phyloP scores from a whole-genome alignment of 441 rosid species.

The Macaranga tanarius region DNA sequence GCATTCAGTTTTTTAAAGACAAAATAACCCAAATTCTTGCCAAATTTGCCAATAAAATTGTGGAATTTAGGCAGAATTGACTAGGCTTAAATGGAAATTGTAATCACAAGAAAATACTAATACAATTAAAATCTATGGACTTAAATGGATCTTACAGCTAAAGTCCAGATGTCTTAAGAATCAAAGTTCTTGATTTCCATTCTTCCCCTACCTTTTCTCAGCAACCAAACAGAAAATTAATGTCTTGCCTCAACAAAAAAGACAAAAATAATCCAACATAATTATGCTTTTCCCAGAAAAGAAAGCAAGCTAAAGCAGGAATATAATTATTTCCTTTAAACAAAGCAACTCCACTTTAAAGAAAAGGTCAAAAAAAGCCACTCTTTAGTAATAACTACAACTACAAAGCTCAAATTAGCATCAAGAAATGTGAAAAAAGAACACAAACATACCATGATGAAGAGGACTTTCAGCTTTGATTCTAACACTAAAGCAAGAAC shows the following conservation, averaged over 20 bases:
- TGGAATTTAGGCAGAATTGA: not conserved
- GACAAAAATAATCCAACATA: slow-evolving; percentile 6
- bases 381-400: not conserved
- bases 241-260: not conserved
- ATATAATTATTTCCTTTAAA: not conserved
- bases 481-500: slow-evolving; percentile 78
- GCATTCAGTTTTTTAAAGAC: not conserved
- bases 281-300: not conserved
- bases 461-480: slow-evolving; percentile 58
- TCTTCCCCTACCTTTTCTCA: slow-evolving; percentile 9
- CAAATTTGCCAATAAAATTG: not conserved
- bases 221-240: slow-evolving; percentile 20
- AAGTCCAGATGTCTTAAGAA: not conserved
- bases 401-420: slow-evolving; percentile 12
- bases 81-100: too few relatives aligned
- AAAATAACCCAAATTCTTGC: not conserved
- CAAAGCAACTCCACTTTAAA: slow-evolving; percentile 5
- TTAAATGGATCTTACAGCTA: slow-evolving; percentile 9
- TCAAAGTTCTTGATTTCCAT: slow-evolving; percentile 10
- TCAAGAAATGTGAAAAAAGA: not conserved
- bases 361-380: not conserved
- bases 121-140: not conserved
- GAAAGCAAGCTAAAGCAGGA: slow-evolving; percentile 3
- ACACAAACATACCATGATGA: slow-evolving; percentile 43
- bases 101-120: not conserved